Conservation (phyloP, 495 filamentous ascomycete genomes). For the Mytilinidion resinicola region DNA sequence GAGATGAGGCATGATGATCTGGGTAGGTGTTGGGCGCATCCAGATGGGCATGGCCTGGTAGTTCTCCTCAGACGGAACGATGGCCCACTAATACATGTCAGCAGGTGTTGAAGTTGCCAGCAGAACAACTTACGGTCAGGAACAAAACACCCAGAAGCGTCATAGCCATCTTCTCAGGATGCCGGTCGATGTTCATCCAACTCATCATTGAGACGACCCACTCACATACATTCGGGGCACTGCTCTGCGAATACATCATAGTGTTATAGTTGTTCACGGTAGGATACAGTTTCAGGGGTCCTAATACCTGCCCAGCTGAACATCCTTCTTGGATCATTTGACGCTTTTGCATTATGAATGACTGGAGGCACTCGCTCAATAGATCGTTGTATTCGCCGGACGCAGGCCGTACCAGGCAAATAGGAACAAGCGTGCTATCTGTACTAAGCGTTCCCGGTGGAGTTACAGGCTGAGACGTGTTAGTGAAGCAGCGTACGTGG, state of each 20-base stretch:
- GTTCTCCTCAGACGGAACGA: not conserved
- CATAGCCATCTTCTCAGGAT: slow-evolving; percentile 7
- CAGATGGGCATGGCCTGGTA: slow-evolving; percentile 4
- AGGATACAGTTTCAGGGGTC: not conserved
- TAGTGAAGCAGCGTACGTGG: not conserved
- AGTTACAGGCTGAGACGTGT: not conserved
- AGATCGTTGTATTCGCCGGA: not conserved
- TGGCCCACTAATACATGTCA: slow-evolving; percentile 1
- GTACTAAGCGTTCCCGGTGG: not conserved
- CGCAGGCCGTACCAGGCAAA: not conserved
- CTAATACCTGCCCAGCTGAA: slow-evolving; percentile 3
- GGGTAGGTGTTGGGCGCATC: slow-evolving; percentile 7
- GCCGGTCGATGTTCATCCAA: not conserved
- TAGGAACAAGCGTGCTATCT: not conserved
- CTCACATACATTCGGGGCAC: not conserved
- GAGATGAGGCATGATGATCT: slow-evolving; percentile 3
- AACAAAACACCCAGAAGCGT: not conserved
- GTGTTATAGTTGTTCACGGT: not conserved
- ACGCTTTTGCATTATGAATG: not conserved
- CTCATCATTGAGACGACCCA: not conserved
- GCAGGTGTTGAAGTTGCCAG: not conserved
- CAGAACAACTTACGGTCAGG: not conserved
- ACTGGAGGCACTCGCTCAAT: not conserved
- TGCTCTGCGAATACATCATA: not conserved
- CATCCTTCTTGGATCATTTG: slow-evolving; percentile 2